Base-by-base conservation (phyloP, 352 stramenopile genomes). In the Aphanomyces euteiches region DNA sequence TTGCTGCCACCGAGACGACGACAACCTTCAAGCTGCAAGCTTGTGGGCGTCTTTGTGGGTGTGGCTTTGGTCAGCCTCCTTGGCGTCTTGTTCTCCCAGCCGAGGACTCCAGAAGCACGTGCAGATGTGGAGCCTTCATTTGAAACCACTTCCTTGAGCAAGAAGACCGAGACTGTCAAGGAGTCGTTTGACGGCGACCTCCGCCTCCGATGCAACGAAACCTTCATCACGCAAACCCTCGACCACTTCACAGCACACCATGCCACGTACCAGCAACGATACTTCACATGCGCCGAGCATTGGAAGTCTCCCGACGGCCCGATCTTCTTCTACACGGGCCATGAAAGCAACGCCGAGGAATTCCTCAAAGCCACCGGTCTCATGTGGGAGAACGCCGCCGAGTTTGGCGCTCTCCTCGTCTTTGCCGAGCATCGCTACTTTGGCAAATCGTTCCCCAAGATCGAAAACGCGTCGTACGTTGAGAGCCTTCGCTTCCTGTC, bases 361-460 rank as follows among this genome's bases (percentile, higher is more conserved):
- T 98, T 98, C 76, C 78, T 98, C 21, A 98, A 98, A 74, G 87
- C 97, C 73, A 98, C 95, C 12, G 93, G 93, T 38, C 81, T 98
- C 56, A 98, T 99, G 90, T 98, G 93, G 92, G 93, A 98, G 74
- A 94, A 97, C 68, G 96, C 95, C 15, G 77, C 79, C 10, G 79
- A 92, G 61, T 97, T 98, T 67, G 78, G 82, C 34, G 93, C 95
- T 15, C 83, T 92, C 67, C 75, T 98, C n/a, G 92, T 98, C 21
- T 99, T 98, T 75, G 94, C 91, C 0, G 96, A 99, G 79, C 96
- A 99, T 77, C 89, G 96, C 0, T 99, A 98, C 83, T 98, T 98
- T 79, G 96, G 96, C 67, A 86, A 96, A 74, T 96, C 87, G 58
- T 73, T 97, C 34, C 92, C 92, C 0, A 82, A 83, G 60, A 47